Percentiles rank a stretch among this genome's conserved stretches.
Conservation (phyloP, 768 basidiomycete species). For the Dendrothele bispora region DNA sequence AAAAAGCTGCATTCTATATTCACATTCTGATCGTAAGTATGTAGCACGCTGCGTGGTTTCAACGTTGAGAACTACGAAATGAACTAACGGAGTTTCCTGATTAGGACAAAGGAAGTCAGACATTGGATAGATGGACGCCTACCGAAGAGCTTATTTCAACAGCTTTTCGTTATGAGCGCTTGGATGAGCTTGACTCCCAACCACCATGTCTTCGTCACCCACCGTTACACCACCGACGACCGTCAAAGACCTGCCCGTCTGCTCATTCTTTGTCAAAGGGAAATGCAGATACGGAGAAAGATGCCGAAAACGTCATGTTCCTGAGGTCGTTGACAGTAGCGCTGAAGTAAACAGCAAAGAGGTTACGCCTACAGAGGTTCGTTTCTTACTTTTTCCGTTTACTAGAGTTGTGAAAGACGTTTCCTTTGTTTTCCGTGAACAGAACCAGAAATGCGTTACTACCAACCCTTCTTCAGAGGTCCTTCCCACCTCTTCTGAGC, state of each 20-base stretch:
- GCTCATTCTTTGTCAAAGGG: constrained; percentile 5
- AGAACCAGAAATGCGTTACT: not conserved
- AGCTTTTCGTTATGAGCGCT: too few species aligned
- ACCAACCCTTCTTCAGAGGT: not conserved
- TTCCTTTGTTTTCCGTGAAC: not conserved
- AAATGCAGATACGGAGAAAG: constrained; percentile 6
- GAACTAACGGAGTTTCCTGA: too few species aligned
- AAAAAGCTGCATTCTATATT: too few species aligned
- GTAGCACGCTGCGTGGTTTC: too few species aligned
- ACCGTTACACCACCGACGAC: not conserved
- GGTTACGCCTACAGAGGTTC: too few species aligned
- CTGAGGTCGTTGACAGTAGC: not conserved
- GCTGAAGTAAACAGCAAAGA: not conserved
- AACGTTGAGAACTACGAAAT: too few species aligned
- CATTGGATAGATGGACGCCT: too few species aligned
- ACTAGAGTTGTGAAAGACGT: not conserved
- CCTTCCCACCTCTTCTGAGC: not conserved
- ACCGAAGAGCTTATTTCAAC: too few species aligned
- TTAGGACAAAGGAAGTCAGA: too few species aligned
- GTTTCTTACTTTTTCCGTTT: too few species aligned
- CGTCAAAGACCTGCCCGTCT: not conserved
- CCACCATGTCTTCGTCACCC: not conserved
- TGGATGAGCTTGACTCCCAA: not conserved
- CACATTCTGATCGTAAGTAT: too few species aligned
- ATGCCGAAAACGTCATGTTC: constrained; percentile 3